phyloP scores from a whole-genome alignment of 768 basidiomycete species.

The Rhizopogon rudus region DNA sequence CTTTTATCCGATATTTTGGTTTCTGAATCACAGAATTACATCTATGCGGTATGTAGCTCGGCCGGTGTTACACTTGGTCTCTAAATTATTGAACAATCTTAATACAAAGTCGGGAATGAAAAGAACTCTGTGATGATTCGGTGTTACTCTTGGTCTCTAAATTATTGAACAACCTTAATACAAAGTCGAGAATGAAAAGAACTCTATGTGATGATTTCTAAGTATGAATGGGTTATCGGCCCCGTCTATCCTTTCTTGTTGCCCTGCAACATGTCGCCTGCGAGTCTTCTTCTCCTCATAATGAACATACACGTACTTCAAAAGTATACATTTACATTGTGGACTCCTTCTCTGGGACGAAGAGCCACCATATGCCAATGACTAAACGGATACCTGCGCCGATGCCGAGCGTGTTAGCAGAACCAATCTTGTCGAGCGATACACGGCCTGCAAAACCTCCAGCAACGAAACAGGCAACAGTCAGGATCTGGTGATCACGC shows the following conservation, averaged over 20 bases:
- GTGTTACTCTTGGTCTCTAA: background rate
- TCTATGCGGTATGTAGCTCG: no score
- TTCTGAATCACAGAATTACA: no score
- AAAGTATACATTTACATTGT: background rate
- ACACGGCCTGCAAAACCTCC: slow-evolving; percentile 69
- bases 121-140: background rate
- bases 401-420: slow-evolving; percentile 59
- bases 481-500: slow-evolving; percentile 70
- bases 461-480: slow-evolving; percentile 60
- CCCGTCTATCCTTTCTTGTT: background rate
- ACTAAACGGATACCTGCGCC: slow-evolving; percentile 57
- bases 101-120: background rate
- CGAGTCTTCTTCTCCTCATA: background rate
- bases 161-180: background rate
- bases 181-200: background rate
- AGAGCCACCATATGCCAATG: slow-evolving; percentile 60
- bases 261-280: background rate
- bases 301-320: background rate
- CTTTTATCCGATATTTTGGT: no score
- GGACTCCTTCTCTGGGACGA: slow-evolving; percentile 38
- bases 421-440: slow-evolving; percentile 53
- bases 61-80: background rate
- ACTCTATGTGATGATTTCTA: background rate
- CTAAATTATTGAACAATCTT: no score
- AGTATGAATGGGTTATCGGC: background rate